Evolutionary conservation across 179 eudicot species (phyloP), one percentile per base, ranked within the genome.

Genomic region (Patellifolia procumbens): DNA sequence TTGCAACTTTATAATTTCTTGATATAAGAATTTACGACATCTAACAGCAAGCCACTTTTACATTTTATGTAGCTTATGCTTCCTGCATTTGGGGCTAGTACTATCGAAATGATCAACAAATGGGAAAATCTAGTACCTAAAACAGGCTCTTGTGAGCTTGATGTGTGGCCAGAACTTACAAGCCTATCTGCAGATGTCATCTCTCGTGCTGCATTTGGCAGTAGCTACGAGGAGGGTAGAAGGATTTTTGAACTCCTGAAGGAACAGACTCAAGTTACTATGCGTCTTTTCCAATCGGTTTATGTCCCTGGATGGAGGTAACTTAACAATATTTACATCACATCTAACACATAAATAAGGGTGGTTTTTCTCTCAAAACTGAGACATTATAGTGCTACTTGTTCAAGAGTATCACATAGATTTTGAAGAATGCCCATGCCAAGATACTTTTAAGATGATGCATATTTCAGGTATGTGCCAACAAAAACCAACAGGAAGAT

Each of bases 221-320:
- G 92, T 78, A 84, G 79, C 74, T 86, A 82, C 37, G 83, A 80
- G 29, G 87, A 86, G 55, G 91, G 90, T 31, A 72, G 56, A 56
- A 78, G 58, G 29, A 89, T 89, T 53, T 89, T 85, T 37, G 78
- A 85, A 78, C 87, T 89, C 42, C 87, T 86, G 17, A 84, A 59
- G 77, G 89, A 89, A 68, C 91, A 85, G 64, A 61, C 73, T 46
- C 74, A 82, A 7, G 67, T 87, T 1, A 78, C 80, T 2, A 2
- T 76, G 4, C 66, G 84, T 52, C 68, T 81, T 51, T 39, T 73
- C 1, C 74, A 76, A 22, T 79, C 82, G 7, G 79, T 65, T 70
- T 85, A 80, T 76, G 74, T 88, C n/a, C 92, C 91, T 1, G 92
- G 93, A 42, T 85, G 83, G 82, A 91, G 84, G 94, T 91, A 68